These are phyloP conservation scores for Arbutus unedo DNA, from an alignment of 148 eudicot species.

Conservation along the genomic window DNA sequence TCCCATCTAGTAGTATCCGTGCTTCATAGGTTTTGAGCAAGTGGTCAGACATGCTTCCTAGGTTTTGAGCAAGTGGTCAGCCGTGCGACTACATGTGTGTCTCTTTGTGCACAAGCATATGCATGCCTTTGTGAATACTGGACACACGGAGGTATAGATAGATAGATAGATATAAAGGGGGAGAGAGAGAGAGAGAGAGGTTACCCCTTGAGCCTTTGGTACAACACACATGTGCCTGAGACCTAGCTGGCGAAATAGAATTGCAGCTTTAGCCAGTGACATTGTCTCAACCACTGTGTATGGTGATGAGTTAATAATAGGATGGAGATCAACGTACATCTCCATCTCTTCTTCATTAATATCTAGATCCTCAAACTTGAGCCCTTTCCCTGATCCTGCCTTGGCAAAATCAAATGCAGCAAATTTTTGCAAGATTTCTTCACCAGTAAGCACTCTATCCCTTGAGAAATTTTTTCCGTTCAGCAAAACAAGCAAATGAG, in stretches of 20 bases:
- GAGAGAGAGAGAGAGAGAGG: neutral
- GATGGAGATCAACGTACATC: slow-evolving; percentile 81
- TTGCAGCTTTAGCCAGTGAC: slow-evolving; percentile 78
- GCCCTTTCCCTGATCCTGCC: slow-evolving; percentile 69
- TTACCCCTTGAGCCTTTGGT: slow-evolving; percentile 68
- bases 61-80: neutral
- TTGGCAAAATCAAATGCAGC: slow-evolving; percentile 69
- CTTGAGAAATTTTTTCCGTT: slow-evolving; percentile 56
- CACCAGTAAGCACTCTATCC: slow-evolving; percentile 29
- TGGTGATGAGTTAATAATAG: slow-evolving; percentile 68
- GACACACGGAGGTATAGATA: neutral
- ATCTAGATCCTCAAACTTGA: slow-evolving; percentile 53
- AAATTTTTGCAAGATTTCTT: slow-evolving; percentile 34
- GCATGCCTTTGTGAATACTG: neutral
- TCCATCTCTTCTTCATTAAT: slow-evolving; percentile 61
- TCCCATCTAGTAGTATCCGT: neutral
- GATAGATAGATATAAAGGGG: too few relatives aligned
- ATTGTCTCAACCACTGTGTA: slow-evolving; percentile 72
- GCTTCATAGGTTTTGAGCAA: neutral
- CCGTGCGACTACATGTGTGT: neutral
- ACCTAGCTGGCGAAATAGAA: slow-evolving; percentile 62
- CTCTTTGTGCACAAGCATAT: neutral
- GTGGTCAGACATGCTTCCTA: neutral
- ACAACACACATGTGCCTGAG: slow-evolving; percentile 75
- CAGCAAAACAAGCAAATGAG: slow-evolving; percentile 64